These are phyloP conservation scores for Adansonia madagascariensis DNA, from an alignment of 441 rosid genomes.

Conservation along the genomic window DNA sequence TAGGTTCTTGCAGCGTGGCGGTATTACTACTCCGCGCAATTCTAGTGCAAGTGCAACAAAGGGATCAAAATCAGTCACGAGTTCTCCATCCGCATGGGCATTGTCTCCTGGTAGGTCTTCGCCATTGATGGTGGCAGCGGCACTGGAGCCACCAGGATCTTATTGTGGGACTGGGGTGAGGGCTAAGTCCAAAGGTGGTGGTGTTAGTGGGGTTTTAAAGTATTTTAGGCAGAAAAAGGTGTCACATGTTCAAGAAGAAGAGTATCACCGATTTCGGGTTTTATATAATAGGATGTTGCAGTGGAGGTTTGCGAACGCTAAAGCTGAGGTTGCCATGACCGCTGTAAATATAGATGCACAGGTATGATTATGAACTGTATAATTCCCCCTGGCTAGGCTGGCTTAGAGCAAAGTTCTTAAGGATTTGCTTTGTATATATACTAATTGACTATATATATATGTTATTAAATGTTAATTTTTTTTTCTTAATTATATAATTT, in stretches of 20 bases:
- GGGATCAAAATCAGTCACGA: constrained; percentile 32
- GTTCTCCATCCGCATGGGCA: constrained; percentile 75
- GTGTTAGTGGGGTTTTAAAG: constrained; percentile 61
- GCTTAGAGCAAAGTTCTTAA: background rate
- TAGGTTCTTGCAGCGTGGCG: constrained; percentile 46
- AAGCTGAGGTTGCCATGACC: constrained; percentile 46
- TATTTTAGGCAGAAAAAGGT: constrained; percentile 69
- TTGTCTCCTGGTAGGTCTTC: constrained; percentile 64
- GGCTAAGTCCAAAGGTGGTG: constrained; percentile 37
- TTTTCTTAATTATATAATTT: too few relatives aligned
- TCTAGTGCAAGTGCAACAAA: constrained; percentile 13
- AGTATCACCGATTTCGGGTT: constrained; percentile 50
- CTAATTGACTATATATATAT: background rate
- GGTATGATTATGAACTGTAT: constrained; percentile 38
- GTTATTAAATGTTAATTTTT: background rate
- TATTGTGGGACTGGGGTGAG: constrained; percentile 28
- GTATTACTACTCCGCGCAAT: constrained; percentile 18
- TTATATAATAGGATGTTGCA: constrained; percentile 54
- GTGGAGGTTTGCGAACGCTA: constrained; percentile 65
- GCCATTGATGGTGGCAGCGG: constrained; percentile 24
- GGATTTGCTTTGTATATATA: background rate
- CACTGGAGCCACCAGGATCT: constrained; percentile 28
- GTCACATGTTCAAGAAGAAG: constrained; percentile 52
- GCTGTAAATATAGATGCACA: constrained; percentile 38
- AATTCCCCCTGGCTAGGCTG: background rate